Conservation (phyloP, 176 grass and related monocot species). For the Ampelocalamus luodianensis region DNA sequence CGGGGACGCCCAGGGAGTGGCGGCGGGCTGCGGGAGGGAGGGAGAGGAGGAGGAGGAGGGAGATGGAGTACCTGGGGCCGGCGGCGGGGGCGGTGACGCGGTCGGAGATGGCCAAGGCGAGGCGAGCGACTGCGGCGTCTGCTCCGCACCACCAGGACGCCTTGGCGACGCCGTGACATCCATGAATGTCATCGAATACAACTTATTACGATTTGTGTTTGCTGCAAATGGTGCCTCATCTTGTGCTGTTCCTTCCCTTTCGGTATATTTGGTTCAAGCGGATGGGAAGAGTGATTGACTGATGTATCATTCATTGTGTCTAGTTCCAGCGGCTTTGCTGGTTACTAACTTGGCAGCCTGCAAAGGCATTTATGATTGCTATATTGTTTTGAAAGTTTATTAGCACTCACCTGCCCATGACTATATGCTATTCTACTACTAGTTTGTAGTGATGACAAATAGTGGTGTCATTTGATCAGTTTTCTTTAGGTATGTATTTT, state of each 20-base stretch:
- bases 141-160: no score
- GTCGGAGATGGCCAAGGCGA: no score
- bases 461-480: constrained; percentile 1
- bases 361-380: not conserved
- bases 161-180: no score
- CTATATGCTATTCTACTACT: not conserved
- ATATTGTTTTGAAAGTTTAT: not conserved
- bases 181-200: not conserved
- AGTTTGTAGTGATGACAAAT: not conserved
- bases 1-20: no score
- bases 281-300: not conserved
- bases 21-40: no score
- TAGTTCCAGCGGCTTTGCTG: not conserved
- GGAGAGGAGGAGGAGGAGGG: no score
- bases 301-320: not conserved
- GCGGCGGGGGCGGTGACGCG: no score
- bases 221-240: not conserved
- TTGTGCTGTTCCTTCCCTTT: not conserved
- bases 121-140: no score
- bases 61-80: no score
- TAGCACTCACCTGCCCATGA: not conserved
- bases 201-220: not conserved
- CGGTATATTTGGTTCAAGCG: constrained; percentile 6
- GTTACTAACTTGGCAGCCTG: not conserved
- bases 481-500: not conserved